Evolutionary conservation across 2,329 filamentous ascomycete species (phyloP).

Genomic region (Didymella pomorum): DNA sequence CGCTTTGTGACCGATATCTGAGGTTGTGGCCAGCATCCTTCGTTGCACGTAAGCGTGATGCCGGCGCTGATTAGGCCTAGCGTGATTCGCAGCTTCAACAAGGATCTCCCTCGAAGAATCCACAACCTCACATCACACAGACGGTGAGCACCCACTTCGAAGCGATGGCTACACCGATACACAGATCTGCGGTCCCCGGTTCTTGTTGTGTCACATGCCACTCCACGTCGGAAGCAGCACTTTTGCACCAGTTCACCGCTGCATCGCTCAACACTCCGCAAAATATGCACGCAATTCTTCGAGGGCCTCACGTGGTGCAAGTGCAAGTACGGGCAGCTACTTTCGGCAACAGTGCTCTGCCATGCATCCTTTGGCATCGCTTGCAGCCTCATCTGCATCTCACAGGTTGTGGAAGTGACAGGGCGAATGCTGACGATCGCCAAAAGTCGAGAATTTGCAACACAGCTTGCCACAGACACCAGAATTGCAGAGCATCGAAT

Average conservation of each 20-base stretch:
- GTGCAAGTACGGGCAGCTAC: slow-evolving; percentile 2
- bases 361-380: slow-evolving; percentile 7
- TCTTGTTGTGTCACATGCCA: slow-evolving; percentile 20
- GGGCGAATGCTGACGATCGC: slow-evolving; percentile 13
- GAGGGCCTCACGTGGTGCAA: neutral
- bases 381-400: slow-evolving; percentile 19
- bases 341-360: slow-evolving; percentile 6
- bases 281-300: slow-evolving; percentile 15
- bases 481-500: slow-evolving; percentile 9
- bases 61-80: neutral
- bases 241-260: slow-evolving; percentile 20
- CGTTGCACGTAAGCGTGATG: neutral
- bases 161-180: slow-evolving; percentile 21
- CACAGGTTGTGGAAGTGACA: slow-evolving; percentile 13
- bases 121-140: slow-evolving; percentile 19
- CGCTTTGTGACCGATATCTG: neutral
- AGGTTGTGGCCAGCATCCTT: slow-evolving; percentile 13
- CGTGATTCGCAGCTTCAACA: neutral
- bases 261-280: slow-evolving; percentile 16
- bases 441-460: slow-evolving; percentile 2
- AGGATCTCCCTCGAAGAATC: slow-evolving; percentile 8
- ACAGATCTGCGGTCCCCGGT: slow-evolving; percentile 16
- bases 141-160: slow-evolving; percentile 20
- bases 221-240: slow-evolving; percentile 2
- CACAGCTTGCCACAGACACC: slow-evolving; percentile 3